Percentiles rank a stretch among this genome's conserved stretches.
Conservation (phyloP, 1,284 basidiomycete genomes). For the Microbotryum intermedium region DNA sequence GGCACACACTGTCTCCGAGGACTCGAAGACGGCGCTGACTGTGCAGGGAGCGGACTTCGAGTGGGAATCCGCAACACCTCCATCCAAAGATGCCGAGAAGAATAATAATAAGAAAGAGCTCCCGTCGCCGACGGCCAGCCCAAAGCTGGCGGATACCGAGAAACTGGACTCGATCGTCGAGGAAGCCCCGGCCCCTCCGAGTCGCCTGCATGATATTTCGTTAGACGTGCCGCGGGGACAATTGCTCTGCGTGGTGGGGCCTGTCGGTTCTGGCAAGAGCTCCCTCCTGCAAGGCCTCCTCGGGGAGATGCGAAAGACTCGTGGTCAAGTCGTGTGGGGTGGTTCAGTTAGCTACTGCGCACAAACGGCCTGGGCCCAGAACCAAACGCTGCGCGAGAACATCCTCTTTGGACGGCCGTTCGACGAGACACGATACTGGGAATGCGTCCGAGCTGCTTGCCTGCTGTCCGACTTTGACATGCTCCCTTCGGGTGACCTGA, state of each 20-base stretch:
- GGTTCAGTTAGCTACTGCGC: slow-evolving; percentile 61
- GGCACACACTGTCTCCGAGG: slow-evolving; percentile 43
- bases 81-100: slow-evolving; percentile 33
- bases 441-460: slow-evolving; percentile 32
- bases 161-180: slow-evolving; percentile 26
- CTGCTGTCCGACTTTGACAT: slow-evolving; percentile 59
- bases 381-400: slow-evolving; percentile 56
- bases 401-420: slow-evolving; percentile 43
- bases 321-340: slow-evolving; percentile 44
- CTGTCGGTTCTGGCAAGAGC: slow-evolving; percentile 53
- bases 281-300: slow-evolving; percentile 59
- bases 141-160: slow-evolving; percentile 9
- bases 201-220: slow-evolving; percentile 46
- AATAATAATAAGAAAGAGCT: slow-evolving; percentile 39
- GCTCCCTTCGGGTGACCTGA: slow-evolving; percentile 64
- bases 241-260: slow-evolving; percentile 56
- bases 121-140: slow-evolving; percentile 19
- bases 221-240: slow-evolving; percentile 51
- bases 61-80: slow-evolving; percentile 47
- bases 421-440: slow-evolving; percentile 46
- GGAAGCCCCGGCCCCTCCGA: slow-evolving; percentile 42
- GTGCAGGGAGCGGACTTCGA: slow-evolving; percentile 54
- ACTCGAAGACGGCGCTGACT: slow-evolving; percentile 49
- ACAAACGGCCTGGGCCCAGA: slow-evolving; percentile 81
- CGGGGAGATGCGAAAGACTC: slow-evolving; percentile 57